A percentile compares a stretch with the other conserved stretches of the same genome.
phyloP scores from a whole-genome alignment of 2,329 filamentous ascomycete species.

The Aspergillus niger region DNA sequence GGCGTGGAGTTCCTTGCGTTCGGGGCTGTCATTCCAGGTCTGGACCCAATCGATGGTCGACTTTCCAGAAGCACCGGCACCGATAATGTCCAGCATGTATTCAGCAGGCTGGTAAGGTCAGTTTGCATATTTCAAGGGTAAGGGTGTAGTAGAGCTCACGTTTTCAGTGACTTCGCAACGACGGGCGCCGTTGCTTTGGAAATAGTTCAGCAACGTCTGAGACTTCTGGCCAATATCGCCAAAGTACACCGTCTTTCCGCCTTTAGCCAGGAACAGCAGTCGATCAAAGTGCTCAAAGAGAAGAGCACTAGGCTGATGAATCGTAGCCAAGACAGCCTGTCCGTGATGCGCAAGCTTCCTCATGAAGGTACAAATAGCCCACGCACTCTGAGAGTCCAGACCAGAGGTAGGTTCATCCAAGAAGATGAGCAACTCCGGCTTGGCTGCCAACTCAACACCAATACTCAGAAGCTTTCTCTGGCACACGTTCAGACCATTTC shows the following conservation, averaged over 20 bases:
- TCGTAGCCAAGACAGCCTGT: constrained; percentile 87
- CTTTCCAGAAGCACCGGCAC: constrained; percentile 60
- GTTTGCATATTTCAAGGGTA: constrained; percentile 36
- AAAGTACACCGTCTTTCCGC: constrained; percentile 67
- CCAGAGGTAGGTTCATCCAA: constrained; percentile 90
- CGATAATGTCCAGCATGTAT: constrained; percentile 61
- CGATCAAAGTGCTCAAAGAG: constrained; percentile 79
- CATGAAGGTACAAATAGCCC: constrained; percentile 80
- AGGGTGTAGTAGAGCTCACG: constrained; percentile 45
- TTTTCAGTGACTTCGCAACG: constrained; percentile 53
- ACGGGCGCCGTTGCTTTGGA: constrained; percentile 63
- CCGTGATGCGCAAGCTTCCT: constrained; percentile 84
- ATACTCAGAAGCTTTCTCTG: constrained; percentile 76
- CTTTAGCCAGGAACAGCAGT: constrained; percentile 62
- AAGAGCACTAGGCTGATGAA: constrained; percentile 89
- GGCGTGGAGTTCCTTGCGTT: constrained; percentile 52
- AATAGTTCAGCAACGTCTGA: constrained; percentile 58
- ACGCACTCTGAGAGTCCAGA: constrained; percentile 85
- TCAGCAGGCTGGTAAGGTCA: constrained; percentile 60
- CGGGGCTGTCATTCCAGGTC: constrained; percentile 58
- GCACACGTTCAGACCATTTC: constrained; percentile 67
- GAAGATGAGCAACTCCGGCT: constrained; percentile 83
- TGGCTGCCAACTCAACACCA: constrained; percentile 88
- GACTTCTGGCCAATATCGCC: constrained; percentile 63
- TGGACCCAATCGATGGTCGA: constrained; percentile 55